A percentile compares a stretch with the other conserved stretches of the same genome.
These are phyloP conservation scores for Paecilomyces formosus DNA, from an alignment of 2,329 filamentous ascomycete genomes.

Conservation along the genomic window DNA sequence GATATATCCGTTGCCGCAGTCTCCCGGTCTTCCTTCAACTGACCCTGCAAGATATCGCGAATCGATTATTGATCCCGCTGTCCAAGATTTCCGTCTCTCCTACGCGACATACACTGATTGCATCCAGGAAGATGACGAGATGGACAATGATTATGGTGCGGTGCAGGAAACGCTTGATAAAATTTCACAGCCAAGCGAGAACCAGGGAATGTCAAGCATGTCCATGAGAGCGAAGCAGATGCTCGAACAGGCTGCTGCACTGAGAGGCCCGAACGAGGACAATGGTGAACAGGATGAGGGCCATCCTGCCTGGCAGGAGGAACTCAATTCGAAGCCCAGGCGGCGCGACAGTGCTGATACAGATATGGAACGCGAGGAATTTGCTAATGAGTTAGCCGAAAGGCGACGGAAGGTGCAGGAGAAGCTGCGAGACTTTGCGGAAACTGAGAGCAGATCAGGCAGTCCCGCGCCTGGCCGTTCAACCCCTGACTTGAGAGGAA, in stretches of 20 bases:
- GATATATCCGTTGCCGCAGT: constrained; percentile 52
- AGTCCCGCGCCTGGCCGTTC: constrained; percentile 33
- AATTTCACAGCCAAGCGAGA: constrained; percentile 6
- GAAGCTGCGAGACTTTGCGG: constrained; percentile 37
- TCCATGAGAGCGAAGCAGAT: constrained; percentile 30
- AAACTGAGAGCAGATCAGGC: constrained; percentile 35
- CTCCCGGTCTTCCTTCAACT: constrained; percentile 27
- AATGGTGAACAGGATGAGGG: constrained; percentile 6
- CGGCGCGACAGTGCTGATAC: constrained; percentile 42
- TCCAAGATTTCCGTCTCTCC: constrained; percentile 37
- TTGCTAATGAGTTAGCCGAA: constrained; percentile 42
- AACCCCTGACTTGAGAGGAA: constrained; percentile 30
- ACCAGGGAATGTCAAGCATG: constrained; percentile 17
- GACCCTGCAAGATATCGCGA: constrained; percentile 19
- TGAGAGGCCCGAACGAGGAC: constrained; percentile 15
- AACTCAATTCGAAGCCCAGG: constrained; percentile 35
- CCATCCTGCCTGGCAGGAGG: constrained; percentile 39
- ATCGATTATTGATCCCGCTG: constrained; percentile 17
- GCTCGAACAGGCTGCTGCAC: constrained; percentile 27
- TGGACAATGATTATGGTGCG: constrained; percentile 25
- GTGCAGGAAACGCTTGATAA: constrained; percentile 7
- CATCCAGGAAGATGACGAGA: constrained; percentile 48
- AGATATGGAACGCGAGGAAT: constrained; percentile 41
- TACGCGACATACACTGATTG: constrained; percentile 39
- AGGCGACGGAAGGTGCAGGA: constrained; percentile 41